Evolutionary conservation across 2,329 filamentous ascomycete genomes (phyloP), one percentile per base, ranked within the genome.

Genomic region (Fusarium tuaranense): DNA sequence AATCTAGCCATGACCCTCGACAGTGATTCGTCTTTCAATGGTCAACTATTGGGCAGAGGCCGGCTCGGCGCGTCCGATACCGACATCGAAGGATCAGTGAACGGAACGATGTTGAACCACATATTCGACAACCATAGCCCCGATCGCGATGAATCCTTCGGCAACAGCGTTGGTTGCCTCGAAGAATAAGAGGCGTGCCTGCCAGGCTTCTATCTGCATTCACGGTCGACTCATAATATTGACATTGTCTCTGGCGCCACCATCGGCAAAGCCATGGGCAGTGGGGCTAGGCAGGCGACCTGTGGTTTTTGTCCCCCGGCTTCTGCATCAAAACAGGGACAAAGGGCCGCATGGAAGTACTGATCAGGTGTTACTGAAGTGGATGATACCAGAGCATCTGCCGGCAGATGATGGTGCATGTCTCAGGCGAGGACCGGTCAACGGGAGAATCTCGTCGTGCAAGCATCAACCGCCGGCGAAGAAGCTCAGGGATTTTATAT

Each of bases 391-490:
- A 53, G 27, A 20, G 27, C 13, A 53, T 53, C 48, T 53, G 48
- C 48, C 48, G 48, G 48, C 48, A 53, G 48, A 53, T 53, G 27
- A 13, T 53, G 25, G 48, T 53, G 48, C 48, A 53, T 30, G 48
- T 53, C 48, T 53, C 27, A 53, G 48, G 48, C 27, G 25, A 53
- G 48, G 27, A 30, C 48, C 18, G 44, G 16, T 48, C 22, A 48
- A 48, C 22, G 27, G 27, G 27, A 32, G 48, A 20, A 32, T 48
- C 18, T 53, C 27, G 22, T 20, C 48, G 27, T 13, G 48, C 7
- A 53, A 53, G 48, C 48, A 53, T 53, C 25, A 51, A 51, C 46
- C 16, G 16, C 46, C 9, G 25, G 48, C 27, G 48, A 32, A 20
- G 32, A 32, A 20, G 32, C 10, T 7, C 27, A 9, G 4, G 48